Evolutionary conservation across 257 asterid genomes (phyloP).

Genomic region (Solanum pinnatisectum): DNA sequence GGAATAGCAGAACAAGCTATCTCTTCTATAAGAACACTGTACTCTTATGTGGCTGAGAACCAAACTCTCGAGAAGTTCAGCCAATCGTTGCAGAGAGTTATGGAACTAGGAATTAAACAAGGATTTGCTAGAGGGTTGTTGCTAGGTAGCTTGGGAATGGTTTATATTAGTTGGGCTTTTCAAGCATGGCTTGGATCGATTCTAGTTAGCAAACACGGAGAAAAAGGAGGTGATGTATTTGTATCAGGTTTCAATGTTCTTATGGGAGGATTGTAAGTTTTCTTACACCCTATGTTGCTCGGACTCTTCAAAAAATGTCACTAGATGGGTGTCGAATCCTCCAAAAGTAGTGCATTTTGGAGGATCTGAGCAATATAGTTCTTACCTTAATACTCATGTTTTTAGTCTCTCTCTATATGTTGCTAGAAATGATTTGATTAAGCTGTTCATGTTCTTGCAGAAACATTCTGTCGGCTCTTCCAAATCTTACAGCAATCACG

Average conservation of each 20-base stretch:
- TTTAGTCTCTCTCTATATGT: background rate
- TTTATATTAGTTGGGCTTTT: conserved; percentile 75
- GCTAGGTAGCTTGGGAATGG: conserved; percentile 77
- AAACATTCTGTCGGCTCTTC: conserved; percentile 64
- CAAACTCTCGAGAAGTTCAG: conserved; percentile 55
- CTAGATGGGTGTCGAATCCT: background rate
- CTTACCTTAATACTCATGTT: background rate
- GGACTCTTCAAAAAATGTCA: background rate
- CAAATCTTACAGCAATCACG: conserved; percentile 71
- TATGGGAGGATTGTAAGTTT: conserved; percentile 78
- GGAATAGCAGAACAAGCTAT: conserved; percentile 77
- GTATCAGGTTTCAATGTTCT: conserved; percentile 83
- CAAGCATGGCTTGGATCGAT: conserved; percentile 78
- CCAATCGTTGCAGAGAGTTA: conserved; percentile 45
- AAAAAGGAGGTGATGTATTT: conserved; percentile 72
- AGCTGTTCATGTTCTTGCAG: conserved; percentile 16
- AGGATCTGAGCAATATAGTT: background rate
- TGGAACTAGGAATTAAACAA: conserved; percentile 67
- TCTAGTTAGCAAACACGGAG: conserved; percentile 52
- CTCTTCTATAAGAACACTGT: conserved; percentile 55
- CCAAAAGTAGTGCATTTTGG: background rate
- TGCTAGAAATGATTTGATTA: background rate
- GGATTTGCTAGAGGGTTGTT: conserved; percentile 73
- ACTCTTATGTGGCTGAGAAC: conserved; percentile 63
- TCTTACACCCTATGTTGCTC: background rate